Evolutionary conservation across 2,329 filamentous ascomycete genomes (phyloP).

Genomic region (Ceratocystis ficicola): DNA sequence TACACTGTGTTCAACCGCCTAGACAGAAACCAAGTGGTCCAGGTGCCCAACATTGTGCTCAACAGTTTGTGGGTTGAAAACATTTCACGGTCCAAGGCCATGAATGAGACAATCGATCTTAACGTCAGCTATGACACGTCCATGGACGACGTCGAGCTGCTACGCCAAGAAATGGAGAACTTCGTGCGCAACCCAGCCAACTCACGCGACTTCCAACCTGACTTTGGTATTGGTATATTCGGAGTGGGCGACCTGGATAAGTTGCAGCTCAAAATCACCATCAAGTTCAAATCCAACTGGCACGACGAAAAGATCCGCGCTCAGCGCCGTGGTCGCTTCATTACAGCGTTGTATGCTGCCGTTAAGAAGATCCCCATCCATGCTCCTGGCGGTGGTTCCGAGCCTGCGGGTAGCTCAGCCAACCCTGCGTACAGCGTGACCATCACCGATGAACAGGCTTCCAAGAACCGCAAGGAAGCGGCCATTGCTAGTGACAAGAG

Average conservation of each 20-base stretch:
- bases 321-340: conserved; percentile 82
- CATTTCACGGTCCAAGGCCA: conserved; percentile 76
- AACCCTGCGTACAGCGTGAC: conserved; percentile 75
- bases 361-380: conserved; percentile 80
- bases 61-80: conserved; percentile 96
- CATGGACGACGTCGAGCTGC: conserved; percentile 77
- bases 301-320: conserved; percentile 73
- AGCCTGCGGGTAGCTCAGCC: conserved; percentile 49
- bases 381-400: conserved; percentile 60
- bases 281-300: conserved; percentile 89
- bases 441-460: conserved; percentile 57
- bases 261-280: conserved; percentile 67
- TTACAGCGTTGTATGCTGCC: conserved; percentile 80
- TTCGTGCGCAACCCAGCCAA: conserved; percentile 82
- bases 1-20: conserved; percentile 86
- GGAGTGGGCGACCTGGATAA: conserved; percentile 81
- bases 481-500: conserved; percentile 48
- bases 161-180: conserved; percentile 70
- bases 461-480: conserved; percentile 45
- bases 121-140: conserved; percentile 75
- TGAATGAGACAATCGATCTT: conserved; percentile 73
- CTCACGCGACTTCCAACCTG: conserved; percentile 76
- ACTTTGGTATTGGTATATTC: conserved; percentile 64
- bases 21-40: conserved; percentile 63
- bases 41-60: conserved; percentile 77